A percentile compares a stretch with the other conserved stretches of the same genome.
Evolutionary conservation across 164 flowering plant species (phyloP).

Genomic region (Dillenia turbinata): DNA sequence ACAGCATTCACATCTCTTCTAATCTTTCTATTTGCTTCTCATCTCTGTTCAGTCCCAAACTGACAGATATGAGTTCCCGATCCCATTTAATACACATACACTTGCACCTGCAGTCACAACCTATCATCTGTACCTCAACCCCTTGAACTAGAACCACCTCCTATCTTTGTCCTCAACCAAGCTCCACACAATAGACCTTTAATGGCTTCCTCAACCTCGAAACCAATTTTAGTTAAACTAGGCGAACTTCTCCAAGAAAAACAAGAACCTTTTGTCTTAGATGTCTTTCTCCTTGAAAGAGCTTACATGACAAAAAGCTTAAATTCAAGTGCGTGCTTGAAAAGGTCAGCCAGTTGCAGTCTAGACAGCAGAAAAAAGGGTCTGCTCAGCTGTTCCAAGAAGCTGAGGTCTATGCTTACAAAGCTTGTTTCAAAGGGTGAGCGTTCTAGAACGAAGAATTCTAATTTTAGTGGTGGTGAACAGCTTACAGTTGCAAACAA

Average conservation of each 20-base stretch:
- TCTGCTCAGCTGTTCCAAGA: constrained; percentile 18
- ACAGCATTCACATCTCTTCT: not conserved
- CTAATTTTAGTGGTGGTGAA: constrained; percentile 3
- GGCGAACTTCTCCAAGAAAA: constrained; percentile 52
- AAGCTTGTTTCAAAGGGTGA: constrained; percentile 22
- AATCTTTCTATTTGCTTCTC: not conserved
- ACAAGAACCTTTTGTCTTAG: constrained; percentile 68
- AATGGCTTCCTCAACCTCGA: constrained; percentile 23
- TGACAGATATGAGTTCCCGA: constrained; percentile 23
- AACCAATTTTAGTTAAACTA: constrained; percentile 24
- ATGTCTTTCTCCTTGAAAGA: constrained; percentile 50
- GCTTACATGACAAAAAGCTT: constrained; percentile 25
- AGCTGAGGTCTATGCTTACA: constrained; percentile 25
- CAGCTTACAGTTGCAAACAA: constrained; percentile 2
- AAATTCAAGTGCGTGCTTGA: constrained; percentile 14
- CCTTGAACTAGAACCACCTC: not conserved
- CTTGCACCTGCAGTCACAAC: not conserved
- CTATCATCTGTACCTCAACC: constrained; percentile 4
- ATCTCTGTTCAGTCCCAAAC: constrained; percentile 16
- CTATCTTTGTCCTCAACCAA: constrained; percentile 8
- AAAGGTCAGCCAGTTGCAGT: constrained; percentile 7
- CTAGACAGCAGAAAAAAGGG: constrained; percentile 16
- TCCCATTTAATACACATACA: constrained; percentile 14
- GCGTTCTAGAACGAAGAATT: constrained; percentile 6
- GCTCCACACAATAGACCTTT: not conserved